Evolutionary conservation across 805 yeast genomes (phyloP).

Genomic region (Candida odintsovae): DNA sequence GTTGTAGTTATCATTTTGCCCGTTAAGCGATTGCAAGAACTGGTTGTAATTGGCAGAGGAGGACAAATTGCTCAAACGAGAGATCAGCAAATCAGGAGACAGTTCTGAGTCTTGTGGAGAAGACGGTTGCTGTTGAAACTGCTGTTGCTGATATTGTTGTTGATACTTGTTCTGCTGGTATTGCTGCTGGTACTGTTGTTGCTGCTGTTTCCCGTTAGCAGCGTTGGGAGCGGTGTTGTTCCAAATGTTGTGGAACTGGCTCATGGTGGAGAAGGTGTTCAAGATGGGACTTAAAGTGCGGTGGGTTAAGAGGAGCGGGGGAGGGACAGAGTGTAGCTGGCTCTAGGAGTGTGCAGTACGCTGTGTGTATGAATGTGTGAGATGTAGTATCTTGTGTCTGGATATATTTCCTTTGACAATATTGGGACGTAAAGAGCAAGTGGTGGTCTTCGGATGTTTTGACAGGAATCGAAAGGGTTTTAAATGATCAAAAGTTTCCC

Average conservation of each 20-base stretch:
- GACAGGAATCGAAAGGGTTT: too few relatives aligned
- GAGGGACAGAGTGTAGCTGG: too few relatives aligned
- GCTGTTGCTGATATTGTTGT: conserved; percentile 1
- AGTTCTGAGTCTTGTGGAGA: conserved; percentile 3
- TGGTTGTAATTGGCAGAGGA: conserved; percentile 13
- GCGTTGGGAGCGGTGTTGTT: conserved; percentile 1
- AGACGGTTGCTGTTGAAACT: conserved; percentile 3
- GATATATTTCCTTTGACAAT: too few relatives aligned
- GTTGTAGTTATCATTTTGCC: background rate
- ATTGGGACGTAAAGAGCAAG: background rate
- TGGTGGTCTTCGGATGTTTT: too few relatives aligned
- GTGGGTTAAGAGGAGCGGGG: too few relatives aligned
- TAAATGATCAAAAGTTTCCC: background rate
- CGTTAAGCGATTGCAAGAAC: conserved; percentile 8
- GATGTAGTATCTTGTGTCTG: too few relatives aligned
- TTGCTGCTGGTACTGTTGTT: conserved; percentile 4
- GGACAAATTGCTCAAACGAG: conserved; percentile 18
- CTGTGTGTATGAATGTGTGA: too few relatives aligned
- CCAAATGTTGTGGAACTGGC: conserved; percentile 12
- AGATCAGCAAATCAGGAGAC: conserved; percentile 21
- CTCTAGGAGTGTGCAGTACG: too few relatives aligned
- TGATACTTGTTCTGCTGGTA: too few relatives aligned
- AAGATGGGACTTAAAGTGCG: background rate
- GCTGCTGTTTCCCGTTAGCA: conserved; percentile 5
- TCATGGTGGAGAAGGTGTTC: conserved; percentile 2